phyloP scores from a whole-genome alignment of 1,284 basidiomycete species.

The Pseudozyma sp. region DNA sequence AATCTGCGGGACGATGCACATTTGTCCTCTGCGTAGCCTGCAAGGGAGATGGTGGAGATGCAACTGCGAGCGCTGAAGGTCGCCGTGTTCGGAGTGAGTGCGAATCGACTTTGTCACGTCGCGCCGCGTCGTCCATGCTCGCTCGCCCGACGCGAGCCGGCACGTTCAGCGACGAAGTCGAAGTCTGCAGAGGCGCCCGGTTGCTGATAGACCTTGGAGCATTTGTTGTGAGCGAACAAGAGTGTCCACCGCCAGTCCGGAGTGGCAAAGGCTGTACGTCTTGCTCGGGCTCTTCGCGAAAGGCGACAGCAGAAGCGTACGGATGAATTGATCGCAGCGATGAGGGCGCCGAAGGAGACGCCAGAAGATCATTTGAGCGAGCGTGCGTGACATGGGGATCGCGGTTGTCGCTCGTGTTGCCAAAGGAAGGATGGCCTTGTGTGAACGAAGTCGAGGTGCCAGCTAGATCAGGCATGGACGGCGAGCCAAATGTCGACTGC shows the following conservation, averaged over 20 bases:
- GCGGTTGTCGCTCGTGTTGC: conserved; percentile 20
- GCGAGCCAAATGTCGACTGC: conserved; percentile 40
- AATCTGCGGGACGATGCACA: not conserved
- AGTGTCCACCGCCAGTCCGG: not conserved
- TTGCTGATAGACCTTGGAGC: not conserved
- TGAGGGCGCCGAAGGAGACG: conserved; percentile 19
- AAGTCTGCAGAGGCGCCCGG: conserved; percentile 11
- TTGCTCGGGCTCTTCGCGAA: conserved; percentile 6
- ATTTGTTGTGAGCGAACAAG: conserved; percentile 2
- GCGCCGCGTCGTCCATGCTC: not conserved
- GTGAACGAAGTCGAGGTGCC: conserved; percentile 15
- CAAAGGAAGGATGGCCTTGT: conserved; percentile 8
- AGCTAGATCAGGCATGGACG: conserved; percentile 27
- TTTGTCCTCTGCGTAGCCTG: not conserved
- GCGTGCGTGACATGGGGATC: not conserved
- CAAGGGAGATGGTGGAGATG: not conserved
- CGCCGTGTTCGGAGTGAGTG: not conserved
- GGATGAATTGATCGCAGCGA: conserved; percentile 25
- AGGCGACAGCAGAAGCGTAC: conserved; percentile 16
- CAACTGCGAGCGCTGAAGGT: not conserved
- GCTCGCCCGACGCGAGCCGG: conserved; percentile 4
- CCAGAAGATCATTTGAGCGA: not conserved
- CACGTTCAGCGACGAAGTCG: conserved; percentile 9
- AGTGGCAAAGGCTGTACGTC: conserved; percentile 4
- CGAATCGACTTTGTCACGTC: not conserved